Evolutionary conservation across 768 basidiomycete genomes (phyloP), one percentile per base, ranked within the genome.

Genomic region (Sistotremastrum niveocremeum): DNA sequence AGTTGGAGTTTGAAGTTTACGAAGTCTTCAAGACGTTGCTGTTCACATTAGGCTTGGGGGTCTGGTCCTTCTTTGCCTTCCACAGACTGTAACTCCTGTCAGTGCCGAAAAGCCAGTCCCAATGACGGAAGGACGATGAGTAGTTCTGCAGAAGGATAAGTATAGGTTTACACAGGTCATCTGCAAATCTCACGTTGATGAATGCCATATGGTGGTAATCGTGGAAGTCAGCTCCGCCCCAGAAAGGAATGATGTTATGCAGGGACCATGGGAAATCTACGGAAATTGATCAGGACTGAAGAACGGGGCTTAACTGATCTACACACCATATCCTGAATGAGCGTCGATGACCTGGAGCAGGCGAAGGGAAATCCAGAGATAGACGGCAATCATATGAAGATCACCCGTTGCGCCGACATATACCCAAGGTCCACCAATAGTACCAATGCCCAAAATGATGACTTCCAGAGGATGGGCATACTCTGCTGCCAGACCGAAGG

Each of bases 191-290:
- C 37, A 44, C 42, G 71, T 91, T 90, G 42, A 77, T 78, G 70
- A 91, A 94, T 3, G 85, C 82, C 85, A 90, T 86, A 66, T 99
- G 94, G 65, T 98, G 94, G 77, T 89, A 97, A 59, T 97, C 93
- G 61, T 95, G 93, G 66, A 93, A 89, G 56, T 97, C 94, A 0
- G 91, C 91, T 35, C 94, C 93, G 5, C 86, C 84, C 93, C 93
- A 98, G 74, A 98, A 86, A 2, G 91, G 91, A 33, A 98, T 49
- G 53, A 89, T 79, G 68, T 93, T 78, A 54, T 89, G 82, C 46
- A 98, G 71, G 4, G 88, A 93, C 93, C 91, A 98, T 1, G 95
- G 94, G 76, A 99, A 99, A 62, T 98, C 88, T 84, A 45, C 4
- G 28, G 7, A 20, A 39, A 5, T 3, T 31, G 9, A 10, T 10